A percentile compares a stretch with the other conserved stretches of the same genome.
Evolutionary conservation across 305 asterid species (phyloP).

Genomic region (Solanum chacoense): DNA sequence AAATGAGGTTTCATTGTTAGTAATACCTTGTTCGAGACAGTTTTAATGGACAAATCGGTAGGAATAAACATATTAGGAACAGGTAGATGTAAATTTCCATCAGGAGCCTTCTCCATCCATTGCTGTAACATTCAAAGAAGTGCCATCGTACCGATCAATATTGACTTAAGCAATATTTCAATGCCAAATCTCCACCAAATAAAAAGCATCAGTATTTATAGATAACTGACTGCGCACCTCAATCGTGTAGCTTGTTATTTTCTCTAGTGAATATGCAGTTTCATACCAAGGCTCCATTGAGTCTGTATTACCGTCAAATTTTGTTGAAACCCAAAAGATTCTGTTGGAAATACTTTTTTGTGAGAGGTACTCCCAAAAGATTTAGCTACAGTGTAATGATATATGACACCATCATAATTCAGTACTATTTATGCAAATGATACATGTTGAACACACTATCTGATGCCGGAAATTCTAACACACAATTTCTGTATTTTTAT

Average conservation of each 20-base stretch:
- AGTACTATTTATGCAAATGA: neutral
- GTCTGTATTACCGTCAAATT: constrained; percentile 65
- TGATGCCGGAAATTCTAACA: neutral
- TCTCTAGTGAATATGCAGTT: constrained; percentile 64
- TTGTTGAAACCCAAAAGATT: constrained; percentile 88
- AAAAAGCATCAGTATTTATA: neutral
- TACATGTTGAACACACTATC: neutral
- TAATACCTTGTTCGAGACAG: constrained; percentile 45
- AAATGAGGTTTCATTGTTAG: neutral
- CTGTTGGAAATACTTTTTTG: constrained; percentile 26
- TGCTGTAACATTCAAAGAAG: constrained; percentile 29
- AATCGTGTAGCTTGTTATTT: constrained; percentile 45
- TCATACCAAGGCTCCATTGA: constrained; percentile 88
- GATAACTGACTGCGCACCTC: constrained; percentile 34
- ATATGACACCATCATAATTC: neutral
- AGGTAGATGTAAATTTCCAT: constrained; percentile 66
- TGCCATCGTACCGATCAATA: neutral
- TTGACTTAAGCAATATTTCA: constrained; percentile 2
- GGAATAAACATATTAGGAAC: constrained; percentile 74
- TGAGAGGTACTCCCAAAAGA: neutral
- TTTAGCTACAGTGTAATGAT: neutral
- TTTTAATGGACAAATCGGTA: constrained; percentile 63
- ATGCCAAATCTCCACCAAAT: neutral
- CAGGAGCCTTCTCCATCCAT: constrained; percentile 65
- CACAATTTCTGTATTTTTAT: neutral